Percentiles rank a stretch among this genome's conserved stretches.
Conservation (phyloP, 257 asterid species). For the Paraleonurus japonicus region DNA sequence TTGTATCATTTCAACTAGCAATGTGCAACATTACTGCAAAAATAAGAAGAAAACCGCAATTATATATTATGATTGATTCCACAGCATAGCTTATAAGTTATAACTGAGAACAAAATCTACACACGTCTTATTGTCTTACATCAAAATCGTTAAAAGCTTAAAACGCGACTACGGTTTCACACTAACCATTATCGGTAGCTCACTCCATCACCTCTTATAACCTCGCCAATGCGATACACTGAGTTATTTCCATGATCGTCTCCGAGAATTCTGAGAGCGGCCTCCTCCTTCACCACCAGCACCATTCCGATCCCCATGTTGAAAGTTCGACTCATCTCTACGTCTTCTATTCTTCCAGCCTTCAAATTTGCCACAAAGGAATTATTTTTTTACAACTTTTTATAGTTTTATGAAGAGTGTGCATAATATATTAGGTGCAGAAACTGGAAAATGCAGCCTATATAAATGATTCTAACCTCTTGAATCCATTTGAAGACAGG, state of each 20-base stretch:
- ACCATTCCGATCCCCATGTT: conserved; percentile 99
- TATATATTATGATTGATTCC: neutral
- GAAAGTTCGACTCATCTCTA: conserved; percentile 83
- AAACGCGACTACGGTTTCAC: neutral
- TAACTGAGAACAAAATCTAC: neutral
- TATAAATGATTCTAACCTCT: conserved; percentile 46
- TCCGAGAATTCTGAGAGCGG: conserved; percentile 53
- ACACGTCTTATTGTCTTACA: neutral
- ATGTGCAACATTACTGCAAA: too few relatives aligned
- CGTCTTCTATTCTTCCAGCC: conserved; percentile 81
- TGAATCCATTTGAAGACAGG: conserved; percentile 93
- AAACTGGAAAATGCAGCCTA: too few relatives aligned
- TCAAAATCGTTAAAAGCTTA: neutral
- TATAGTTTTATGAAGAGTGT: neutral
- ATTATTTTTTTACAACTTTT: neutral
- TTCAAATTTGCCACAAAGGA: conserved; percentile 21
- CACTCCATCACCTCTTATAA: conserved; percentile 65
- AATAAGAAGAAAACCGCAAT: neutral
- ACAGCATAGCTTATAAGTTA: neutral
- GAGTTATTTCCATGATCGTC: conserved; percentile 30
- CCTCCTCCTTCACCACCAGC: conserved; percentile 66
- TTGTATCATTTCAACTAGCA: too few relatives aligned
- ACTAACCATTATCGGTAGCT: conserved; percentile 35
- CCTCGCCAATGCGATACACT: conserved; percentile 59
- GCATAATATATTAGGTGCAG: neutral